Evolutionary conservation across 768 basidiomycete genomes (phyloP).

Genomic region (Suillus spraguei): DNA sequence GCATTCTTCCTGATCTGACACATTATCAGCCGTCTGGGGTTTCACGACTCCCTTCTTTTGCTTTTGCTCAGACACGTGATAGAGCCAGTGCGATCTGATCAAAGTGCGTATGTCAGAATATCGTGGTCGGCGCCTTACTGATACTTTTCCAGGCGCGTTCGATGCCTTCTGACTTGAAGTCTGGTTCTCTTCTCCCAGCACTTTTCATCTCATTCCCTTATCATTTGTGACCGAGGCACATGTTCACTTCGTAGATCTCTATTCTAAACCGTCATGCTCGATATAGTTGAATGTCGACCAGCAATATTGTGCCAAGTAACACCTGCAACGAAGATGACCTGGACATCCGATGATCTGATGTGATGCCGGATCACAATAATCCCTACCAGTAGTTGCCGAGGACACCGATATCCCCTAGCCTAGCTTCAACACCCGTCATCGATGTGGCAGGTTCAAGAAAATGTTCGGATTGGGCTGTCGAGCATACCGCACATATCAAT

Average conservation of each 20-base stretch:
- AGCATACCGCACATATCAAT: too few relatives aligned
- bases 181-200: not conserved
- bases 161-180: not conserved
- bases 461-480: too few relatives aligned
- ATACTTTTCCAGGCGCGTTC: not conserved
- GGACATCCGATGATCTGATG: too few relatives aligned
- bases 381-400: too few relatives aligned
- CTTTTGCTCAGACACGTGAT: not conserved
- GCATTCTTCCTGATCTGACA: not conserved
- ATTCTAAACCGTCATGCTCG: not conserved
- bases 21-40: not conserved
- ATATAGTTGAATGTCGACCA: not conserved
- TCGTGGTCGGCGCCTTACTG: not conserved
- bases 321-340: too few relatives aligned
- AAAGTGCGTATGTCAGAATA: not conserved
- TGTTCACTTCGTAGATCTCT: not conserved
- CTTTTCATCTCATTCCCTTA: not conserved
- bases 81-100: not conserved
- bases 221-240: not conserved
- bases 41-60: not conserved
- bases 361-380: too few relatives aligned
- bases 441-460: too few relatives aligned
- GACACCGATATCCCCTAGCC: too few relatives aligned
- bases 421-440: too few relatives aligned
- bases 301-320: too few relatives aligned